Base-by-base conservation (phyloP, 495 filamentous ascomycete genomes). In the Neurospora tetrasperma region DNA sequence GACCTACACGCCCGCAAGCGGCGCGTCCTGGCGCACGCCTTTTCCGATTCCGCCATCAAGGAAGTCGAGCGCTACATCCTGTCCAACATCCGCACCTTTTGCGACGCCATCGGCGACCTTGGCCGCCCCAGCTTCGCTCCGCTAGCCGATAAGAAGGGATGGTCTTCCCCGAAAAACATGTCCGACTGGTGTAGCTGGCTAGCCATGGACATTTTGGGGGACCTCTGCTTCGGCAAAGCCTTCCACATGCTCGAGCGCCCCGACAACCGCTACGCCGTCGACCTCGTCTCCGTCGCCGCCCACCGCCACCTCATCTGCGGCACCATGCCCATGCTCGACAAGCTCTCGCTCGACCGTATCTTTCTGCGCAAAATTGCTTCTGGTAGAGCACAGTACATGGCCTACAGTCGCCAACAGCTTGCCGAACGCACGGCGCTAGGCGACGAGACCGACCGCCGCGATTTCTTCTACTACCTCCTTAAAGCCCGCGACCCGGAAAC, bases 181-280 rank as follows among this genome's bases (percentile, higher is more conserved):
- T 83, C 88, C 0, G 83, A 88, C 73, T 91, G 89, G 86, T 85
- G 84, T 71, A 90, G 88, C 77, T 92, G 88, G 80, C 83, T 91
- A 10, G 86, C 87, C 68, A 93, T 92, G 83, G 91, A 94, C 75
- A 88, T 92, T 27, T 88, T 94, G 79, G 91, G 90, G 4, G 88
- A 92, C 43, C 76, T 94, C 10, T 86, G 85, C 72, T 93, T 93
- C 76, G 90, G 89, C 18, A 91, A 92, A 78, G 84, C 89, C 23
- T 92, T 92, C 80, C 84, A 88, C 54, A 92, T 92, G 90, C 82
- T 95, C 68, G 85, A 89, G 69, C 80, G 79, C n/a, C 85, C 82
- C 8, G 84, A 86, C 68, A 89, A 88, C 76, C 85, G 90, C 20
- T 88, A 86, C 74, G 87, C 88, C 20, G 85, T 89, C 42, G 84